Conservation (phyloP, 208 protist species). For the Giardia duodenalis region DNA sequence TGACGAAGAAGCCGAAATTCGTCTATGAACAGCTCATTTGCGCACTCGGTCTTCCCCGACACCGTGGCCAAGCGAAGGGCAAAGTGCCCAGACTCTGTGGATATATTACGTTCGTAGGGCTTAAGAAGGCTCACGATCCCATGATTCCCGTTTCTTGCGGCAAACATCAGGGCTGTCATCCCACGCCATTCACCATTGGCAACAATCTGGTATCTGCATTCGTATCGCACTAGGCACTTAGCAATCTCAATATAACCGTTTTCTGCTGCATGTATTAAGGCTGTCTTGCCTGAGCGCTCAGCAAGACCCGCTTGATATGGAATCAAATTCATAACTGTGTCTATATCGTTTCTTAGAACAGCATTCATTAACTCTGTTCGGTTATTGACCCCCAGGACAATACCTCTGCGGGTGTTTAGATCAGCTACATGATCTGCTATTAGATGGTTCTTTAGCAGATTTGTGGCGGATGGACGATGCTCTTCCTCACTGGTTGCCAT, state of each 20-base stretch:
- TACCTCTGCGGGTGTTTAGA: background rate
- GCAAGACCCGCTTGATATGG: background rate
- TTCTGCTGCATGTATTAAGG: background rate
- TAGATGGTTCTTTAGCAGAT: background rate
- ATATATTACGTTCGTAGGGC: background rate
- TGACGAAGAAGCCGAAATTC: background rate
- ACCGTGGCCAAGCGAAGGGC: background rate
- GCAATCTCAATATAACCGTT: background rate
- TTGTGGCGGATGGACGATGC: background rate
- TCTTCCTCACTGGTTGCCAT: background rate
- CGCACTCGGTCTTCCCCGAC: background rate
- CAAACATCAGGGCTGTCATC: background rate
- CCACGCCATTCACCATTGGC: background rate
- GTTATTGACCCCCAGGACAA: background rate
- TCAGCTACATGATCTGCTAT: background rate
- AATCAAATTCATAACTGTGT: background rate
- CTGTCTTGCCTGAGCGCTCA: background rate
- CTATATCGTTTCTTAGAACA: background rate
- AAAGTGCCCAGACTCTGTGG: background rate
- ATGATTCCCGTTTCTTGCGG: background rate
- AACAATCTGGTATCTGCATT: background rate
- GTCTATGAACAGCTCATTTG: background rate
- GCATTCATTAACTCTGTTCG: background rate
- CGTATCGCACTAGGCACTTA: background rate
- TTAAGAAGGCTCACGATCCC: background rate